Evolutionary conservation across 2,329 filamentous ascomycete species (phyloP), one percentile per base, ranked within the genome.

Genomic region (Hypoxylon sp.): DNA sequence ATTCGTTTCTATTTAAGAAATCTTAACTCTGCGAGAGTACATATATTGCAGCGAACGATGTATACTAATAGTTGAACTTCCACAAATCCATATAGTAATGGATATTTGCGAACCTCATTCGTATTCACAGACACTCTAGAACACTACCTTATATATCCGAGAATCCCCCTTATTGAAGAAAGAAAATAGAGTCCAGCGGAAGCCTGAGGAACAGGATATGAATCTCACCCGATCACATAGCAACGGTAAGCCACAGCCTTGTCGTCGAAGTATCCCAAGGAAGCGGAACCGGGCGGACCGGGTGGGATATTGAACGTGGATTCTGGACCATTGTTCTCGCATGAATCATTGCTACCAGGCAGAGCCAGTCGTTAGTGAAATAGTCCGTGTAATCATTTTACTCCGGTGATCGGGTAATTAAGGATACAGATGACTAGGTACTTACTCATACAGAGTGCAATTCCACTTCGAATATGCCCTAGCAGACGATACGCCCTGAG

Each of bases 401-500:
- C 2, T 4, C 8, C 7, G 7, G 4, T 20, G 16, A 11, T 9
- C 3, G 6, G 3, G 1, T 4, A 24, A 8, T 16, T 3, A 30
- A 9, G 45, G 24, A 4, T 12, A n/a, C 9, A 26, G n/a, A 48
- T 9, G 32, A 26, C 11, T 20, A n/a, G n/a, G 4, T 0, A 49
- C 45, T 49, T 28, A 49, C 24, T 28, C 42, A n/a, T 49, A 49
- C 12, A 49, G 7, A 14, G 26, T 30, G 5, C 71, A 73, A 42
- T 71, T 73, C 70, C 70, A 73, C 54, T 60, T 61, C 52, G 68
- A 70, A 20, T 71, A 72, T 11, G 72, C 69, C 9, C 67, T 61
- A 1, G 68, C 72, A 0, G 72, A 73, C 2, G 72, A 72, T 9
- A 73, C 70, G 45, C 72, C 72, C 49, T 73, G 70, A 6, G 71